Evolutionary conservation across 139 green algal species (phyloP), one percentile per base, ranked within the genome.

Genomic region (Chlamydomonas incerta): DNA sequence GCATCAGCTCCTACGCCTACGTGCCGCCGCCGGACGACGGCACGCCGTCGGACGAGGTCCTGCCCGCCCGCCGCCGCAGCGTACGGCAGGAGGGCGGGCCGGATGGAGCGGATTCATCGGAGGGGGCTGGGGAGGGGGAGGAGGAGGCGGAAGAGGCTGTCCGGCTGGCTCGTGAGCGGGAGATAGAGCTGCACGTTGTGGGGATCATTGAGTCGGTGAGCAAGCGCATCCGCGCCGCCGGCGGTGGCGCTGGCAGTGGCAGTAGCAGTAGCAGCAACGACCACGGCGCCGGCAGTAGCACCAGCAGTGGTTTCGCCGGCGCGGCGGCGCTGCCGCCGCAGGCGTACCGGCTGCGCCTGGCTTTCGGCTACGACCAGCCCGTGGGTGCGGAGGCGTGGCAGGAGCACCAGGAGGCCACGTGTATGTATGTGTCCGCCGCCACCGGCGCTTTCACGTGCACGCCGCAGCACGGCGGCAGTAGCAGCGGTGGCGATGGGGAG

Each of bases 1-100:
- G 80, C 14, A 86, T 86, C 65, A 85, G 68, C 79, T 21, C 41
- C 29, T 74, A 84, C 35, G 62, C 47, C 75, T 71, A 71, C 24
- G 47, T 13, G 6, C 35, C 37, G 11, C 46, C 50, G 72, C 31
- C 35, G 8, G 72, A 66, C 72, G 60, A 62, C 28, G 37, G 50
- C 72, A 67, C 41, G 41, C 41, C 8, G 8, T 50, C 50, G 0
- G 29, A 50, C 50, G 72, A 80, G 11, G 26, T 1, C n/a, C 46
- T 66, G 13, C 29, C 72, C 1, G 50, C 37, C 72, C 10, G 72
- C 47, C n/a, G 72, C n/a, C 29, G 72, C 55, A 57, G 46, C 15
- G 10, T 50, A 0, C 41, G 41, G 41, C 20, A 62, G 55, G 55
- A 24, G 55, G 55, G 55, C 24, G 35, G n/a, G n/a, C n/a, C n/a